Base-by-base conservation (phyloP, 371 early-diverging fungal genomes). In the Capillidium heterosporum region DNA sequence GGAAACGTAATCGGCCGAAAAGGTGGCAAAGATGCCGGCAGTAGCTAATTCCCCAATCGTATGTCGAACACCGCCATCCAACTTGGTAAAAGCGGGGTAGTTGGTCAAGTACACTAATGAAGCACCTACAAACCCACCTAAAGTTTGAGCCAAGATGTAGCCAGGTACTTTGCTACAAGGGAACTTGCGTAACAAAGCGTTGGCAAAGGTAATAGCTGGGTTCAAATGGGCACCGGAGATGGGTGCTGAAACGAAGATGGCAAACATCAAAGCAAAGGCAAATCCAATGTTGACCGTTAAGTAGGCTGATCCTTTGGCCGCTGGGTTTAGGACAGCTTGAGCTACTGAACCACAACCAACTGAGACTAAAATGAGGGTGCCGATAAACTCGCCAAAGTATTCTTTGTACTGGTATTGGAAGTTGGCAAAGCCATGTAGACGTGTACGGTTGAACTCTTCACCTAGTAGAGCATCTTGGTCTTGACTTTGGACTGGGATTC, bases 161-260 rank as follows among this genome's bases (percentile, higher is more conserved):
- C 64, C 58, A 0, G 78, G 71, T 2, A 84, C 76, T 52, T 79
- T 76, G 19, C 69, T 59, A 65, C 76, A 68, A 19, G 84, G 76
- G 49, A 88, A 78, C 3, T 76, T 75, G 23, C 82, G 71, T 65
- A 77, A 84, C n/a, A 75, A 64, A 50, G 77, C 81, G 58, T 81
- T 73, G 11, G 81, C 71, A 3, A 86, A 57, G 0, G 87, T 78
- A 42, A 88, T 79, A 3, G 85, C 86, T 17, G 88, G 88, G 60
- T 88, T 88, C 50, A 88, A 69, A 65, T 86, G 86, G 26, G 73
- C 88, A 31, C 87, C 87, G 32, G 42, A 85, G 21, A 85, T 67
- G 59, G 82, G 82, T 5, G 84, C 84, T 27, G 82, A 68, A 41
- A 84, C 66, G 59, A 78, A 78, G 48, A 86, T 71, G 48, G 73